Base-by-base conservation (phyloP, 805 yeast species). In the Wickerhamiella brachini region DNA sequence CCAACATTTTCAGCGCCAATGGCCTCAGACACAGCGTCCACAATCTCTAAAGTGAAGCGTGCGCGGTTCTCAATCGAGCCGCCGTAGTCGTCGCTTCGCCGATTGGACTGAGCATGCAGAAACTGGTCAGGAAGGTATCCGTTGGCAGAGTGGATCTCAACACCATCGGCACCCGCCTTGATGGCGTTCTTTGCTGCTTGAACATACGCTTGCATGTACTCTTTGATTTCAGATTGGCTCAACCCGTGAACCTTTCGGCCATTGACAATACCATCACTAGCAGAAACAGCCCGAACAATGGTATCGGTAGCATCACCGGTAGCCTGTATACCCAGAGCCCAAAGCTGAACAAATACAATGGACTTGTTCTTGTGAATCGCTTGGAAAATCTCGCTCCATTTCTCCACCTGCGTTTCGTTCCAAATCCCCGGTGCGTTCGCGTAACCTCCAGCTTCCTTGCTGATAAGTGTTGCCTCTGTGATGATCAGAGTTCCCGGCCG, bases 71-170 rank as follows among this genome's bases (percentile, higher is more conserved):
- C 83, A 49, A 79, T 68, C 1, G 75, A 66, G 6, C 85, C 85
- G 46, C 85, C 86, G 56, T 79, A 81, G 54, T 73, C 69, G 59
- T 81, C 87, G 1, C 75, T 73, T 59, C 87, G 71, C 53, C 67
- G 62, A 63, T 81, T 80, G 26, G 75, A 64, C 44, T 60, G 56
- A 1, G 67, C 64, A 38, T 76, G 71, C 49, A 76, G 57, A 56
- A 81, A 79, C 57, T 72, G 70, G 58, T 71, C 68, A 31, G 75
- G 53, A 46, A 81, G 63, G 57, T 76, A 79, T 1, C 86, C 85
- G 61, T 80, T 79, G 20, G 87, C 87, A 41, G 70, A 70, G 62
- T 81, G 85, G 47, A 81, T 67, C 59, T 80, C 85, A 46, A 83
- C 75, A 56, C 80, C 80, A 63, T 83, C 85, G 48, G 76, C 71